Conservation (phyloP, 2,329 filamentous ascomycete genomes). For the Penicillium corylophilum region DNA sequence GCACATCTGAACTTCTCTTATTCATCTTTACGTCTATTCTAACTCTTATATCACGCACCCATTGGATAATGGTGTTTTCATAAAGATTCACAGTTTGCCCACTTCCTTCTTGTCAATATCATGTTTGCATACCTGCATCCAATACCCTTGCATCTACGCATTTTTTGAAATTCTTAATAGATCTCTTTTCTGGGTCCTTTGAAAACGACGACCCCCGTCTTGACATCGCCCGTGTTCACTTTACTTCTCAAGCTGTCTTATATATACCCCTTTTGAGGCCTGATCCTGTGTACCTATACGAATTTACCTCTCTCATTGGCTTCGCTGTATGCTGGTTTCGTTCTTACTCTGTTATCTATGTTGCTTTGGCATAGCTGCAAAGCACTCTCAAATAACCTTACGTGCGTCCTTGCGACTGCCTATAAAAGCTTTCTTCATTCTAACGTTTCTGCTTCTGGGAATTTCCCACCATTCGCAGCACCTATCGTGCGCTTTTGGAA, state of each 20-base stretch:
- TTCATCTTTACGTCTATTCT: not conserved
- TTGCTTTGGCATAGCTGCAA: too few species aligned
- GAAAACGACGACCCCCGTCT: slow-evolving; percentile 6
- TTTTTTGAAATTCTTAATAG: not conserved
- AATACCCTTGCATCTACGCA: slow-evolving; percentile 6
- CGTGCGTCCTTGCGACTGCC: too few species aligned
- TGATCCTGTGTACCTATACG: not conserved
- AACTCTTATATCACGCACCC: not conserved
- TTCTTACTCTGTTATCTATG: too few species aligned
- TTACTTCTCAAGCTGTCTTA: not conserved
- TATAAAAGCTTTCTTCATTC: too few species aligned
- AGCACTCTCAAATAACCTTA: too few species aligned
- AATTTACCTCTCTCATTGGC: too few species aligned
- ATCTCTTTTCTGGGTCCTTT: not conserved
- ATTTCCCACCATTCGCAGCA: too few species aligned
- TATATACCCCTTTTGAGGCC: not conserved
- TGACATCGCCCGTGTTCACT: not conserved
- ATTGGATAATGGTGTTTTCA: not conserved
- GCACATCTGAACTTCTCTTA: not conserved
- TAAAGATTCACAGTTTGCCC: not conserved
- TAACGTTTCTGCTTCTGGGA: too few species aligned
- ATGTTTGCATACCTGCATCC: slow-evolving; percentile 1
- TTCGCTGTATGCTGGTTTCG: too few species aligned
- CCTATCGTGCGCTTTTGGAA: too few species aligned
- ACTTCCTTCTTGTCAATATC: not conserved